Evolutionary conservation across 176 grass and related monocot species (phyloP).

Genomic region (Bolboschoenus planiculmis): DNA sequence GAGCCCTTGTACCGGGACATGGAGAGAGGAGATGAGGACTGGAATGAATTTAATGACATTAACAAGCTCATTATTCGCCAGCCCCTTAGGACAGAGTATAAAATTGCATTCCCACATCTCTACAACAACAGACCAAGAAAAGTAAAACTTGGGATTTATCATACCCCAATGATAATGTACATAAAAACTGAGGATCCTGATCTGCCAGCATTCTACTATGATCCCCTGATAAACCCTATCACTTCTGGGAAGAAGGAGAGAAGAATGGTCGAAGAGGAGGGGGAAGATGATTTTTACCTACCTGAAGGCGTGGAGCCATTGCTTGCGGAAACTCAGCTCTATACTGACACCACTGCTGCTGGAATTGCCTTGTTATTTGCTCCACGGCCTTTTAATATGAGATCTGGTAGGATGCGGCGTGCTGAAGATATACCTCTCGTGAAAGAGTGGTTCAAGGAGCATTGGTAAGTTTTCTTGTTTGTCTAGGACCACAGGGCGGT

Average conservation of each 20-base stretch:
- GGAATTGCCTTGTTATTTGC: slow-evolving; percentile 89
- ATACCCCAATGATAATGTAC: slow-evolving; percentile 99
- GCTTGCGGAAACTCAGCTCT: slow-evolving; percentile 46
- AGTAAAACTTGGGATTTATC: slow-evolving; percentile 85
- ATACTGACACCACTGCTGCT: slow-evolving; percentile 89
- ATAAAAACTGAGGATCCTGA: slow-evolving; percentile 99
- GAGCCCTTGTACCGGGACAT: slow-evolving; percentile 96
- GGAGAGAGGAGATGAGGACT: slow-evolving; percentile 99
- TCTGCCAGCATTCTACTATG: slow-evolving; percentile 95
- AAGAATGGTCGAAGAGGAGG: slow-evolving; percentile 59
- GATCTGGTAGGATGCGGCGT: slow-evolving; percentile 81
- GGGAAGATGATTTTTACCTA: slow-evolving; percentile 70
- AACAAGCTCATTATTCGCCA: slow-evolving; percentile 99
- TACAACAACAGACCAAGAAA: slow-evolving; percentile 99
- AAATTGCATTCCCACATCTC: slow-evolving; percentile 92
- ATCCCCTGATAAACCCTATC: slow-evolving; percentile 94
- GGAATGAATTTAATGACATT: slow-evolving; percentile 99
- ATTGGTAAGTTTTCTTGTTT: slow-evolving; percentile 50
- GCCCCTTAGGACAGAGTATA: slow-evolving; percentile 91
- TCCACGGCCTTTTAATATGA: slow-evolving; percentile 87
- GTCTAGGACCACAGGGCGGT: neutral
- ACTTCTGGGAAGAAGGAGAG: slow-evolving; percentile 75
- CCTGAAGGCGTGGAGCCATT: slow-evolving; percentile 87
- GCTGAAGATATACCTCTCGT: slow-evolving; percentile 99
- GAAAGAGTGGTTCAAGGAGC: slow-evolving; percentile 93